Evolutionary conservation across 495 filamentous ascomycete species (phyloP).

Genomic region (Collariella sp.): DNA sequence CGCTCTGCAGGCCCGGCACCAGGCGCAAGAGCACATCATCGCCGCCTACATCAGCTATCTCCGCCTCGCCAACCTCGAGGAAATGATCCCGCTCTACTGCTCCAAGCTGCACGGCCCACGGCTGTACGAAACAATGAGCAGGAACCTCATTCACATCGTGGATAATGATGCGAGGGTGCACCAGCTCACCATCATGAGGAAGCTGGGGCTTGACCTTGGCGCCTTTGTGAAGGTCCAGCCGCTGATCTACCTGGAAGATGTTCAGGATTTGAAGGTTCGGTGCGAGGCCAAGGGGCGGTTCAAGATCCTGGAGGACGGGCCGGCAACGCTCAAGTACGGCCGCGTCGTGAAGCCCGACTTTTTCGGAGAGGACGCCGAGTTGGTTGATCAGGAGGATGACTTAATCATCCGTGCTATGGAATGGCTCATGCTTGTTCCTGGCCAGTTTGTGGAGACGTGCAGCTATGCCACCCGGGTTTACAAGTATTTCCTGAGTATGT

Average conservation of each 20-base stretch:
- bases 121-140: conserved; percentile 43
- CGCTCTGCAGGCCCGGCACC: conserved; percentile 17
- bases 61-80: conserved; percentile 55
- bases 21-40: conserved; percentile 55
- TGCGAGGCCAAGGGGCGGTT: conserved; percentile 36
- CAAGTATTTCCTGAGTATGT: conserved; percentile 63
- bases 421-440: conserved; percentile 71
- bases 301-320: conserved; percentile 40
- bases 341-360: conserved; percentile 51
- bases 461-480: conserved; percentile 57
- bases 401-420: conserved; percentile 70
- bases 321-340: conserved; percentile 39
- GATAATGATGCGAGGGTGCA: conserved; percentile 39
- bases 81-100: conserved; percentile 79
- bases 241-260: conserved; percentile 43
- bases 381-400: conserved; percentile 49
- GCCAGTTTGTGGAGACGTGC: conserved; percentile 64
- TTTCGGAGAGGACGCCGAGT: conserved; percentile 52
- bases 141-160: conserved; percentile 48
- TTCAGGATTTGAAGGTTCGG: conserved; percentile 16
- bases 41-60: conserved; percentile 75
- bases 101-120: conserved; percentile 53
- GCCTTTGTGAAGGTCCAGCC: conserved; percentile 48
- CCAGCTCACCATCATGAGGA: conserved; percentile 55
- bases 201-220: conserved; percentile 42